Evolutionary conservation across 805 yeast genomes (phyloP).

Genomic region (Sugiyamaella valdiviana): DNA sequence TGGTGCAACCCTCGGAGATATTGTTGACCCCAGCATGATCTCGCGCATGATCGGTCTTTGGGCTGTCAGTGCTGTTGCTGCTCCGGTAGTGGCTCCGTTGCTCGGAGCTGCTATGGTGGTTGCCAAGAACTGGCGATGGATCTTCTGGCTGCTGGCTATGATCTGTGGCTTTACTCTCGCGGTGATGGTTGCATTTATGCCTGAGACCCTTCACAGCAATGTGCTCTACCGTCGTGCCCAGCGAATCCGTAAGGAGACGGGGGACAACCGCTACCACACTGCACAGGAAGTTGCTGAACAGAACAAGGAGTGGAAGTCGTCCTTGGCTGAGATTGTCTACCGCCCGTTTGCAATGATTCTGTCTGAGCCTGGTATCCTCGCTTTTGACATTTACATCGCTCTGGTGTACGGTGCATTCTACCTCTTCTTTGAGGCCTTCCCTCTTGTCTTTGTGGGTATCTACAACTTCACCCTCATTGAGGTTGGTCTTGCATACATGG

Average conservation of each 20-base stretch:
- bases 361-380: slow-evolving; percentile 52
- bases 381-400: slow-evolving; percentile 47
- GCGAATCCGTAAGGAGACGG: slow-evolving; percentile 44
- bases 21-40: slow-evolving; percentile 34
- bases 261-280: slow-evolving; percentile 39
- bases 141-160: slow-evolving; percentile 46
- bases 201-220: slow-evolving; percentile 45
- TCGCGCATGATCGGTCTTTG: slow-evolving; percentile 47
- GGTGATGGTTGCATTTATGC: slow-evolving; percentile 37
- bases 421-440: slow-evolving; percentile 57
- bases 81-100: slow-evolving; percentile 53
- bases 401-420: slow-evolving; percentile 48
- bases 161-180: slow-evolving; percentile 35
- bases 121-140: slow-evolving; percentile 47
- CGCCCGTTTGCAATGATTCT: slow-evolving; percentile 42
- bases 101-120: slow-evolving; percentile 47
- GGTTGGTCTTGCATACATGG: slow-evolving; percentile 42
- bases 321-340: slow-evolving; percentile 16
- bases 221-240: slow-evolving; percentile 44
- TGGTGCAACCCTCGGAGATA: slow-evolving; percentile 52
- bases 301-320: slow-evolving; percentile 1
- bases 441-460: slow-evolving; percentile 44
- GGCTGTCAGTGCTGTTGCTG: slow-evolving; percentile 49
- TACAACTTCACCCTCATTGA: slow-evolving; percentile 45
- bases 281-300: slow-evolving; percentile 30